Conservation (phyloP, 305 asterid species). For the Fraxinus platypoda region DNA sequence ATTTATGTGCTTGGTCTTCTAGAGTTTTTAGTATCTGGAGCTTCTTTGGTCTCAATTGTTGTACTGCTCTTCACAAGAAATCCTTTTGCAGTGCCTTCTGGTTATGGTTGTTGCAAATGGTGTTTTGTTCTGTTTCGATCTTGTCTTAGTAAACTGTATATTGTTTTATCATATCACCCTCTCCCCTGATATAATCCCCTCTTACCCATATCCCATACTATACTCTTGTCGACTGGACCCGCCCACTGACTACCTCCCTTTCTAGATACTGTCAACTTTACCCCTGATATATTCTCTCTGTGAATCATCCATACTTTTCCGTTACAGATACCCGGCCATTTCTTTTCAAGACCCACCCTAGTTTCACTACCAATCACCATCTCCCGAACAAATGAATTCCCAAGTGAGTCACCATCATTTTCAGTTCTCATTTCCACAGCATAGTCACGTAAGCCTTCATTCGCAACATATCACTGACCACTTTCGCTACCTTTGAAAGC, state of each 20-base stretch:
- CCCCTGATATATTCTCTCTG: not conserved
- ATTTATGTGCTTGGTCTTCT: not conserved
- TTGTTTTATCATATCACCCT: not conserved
- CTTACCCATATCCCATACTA: not conserved
- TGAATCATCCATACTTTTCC: not conserved
- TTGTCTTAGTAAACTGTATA: not conserved
- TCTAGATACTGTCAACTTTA: not conserved
- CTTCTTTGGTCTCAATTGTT: not conserved
- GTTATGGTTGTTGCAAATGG: conserved; percentile 3
- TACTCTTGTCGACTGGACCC: not conserved
- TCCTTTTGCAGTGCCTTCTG: not conserved
- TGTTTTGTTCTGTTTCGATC: not conserved
- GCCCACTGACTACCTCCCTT: not conserved
- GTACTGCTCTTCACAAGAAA: not conserved
- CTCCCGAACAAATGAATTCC: not conserved
- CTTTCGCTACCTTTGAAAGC: not conserved
- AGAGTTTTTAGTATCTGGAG: not conserved
- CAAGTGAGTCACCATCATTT: not conserved
- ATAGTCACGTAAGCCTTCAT: not conserved
- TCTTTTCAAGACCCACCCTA: not conserved
- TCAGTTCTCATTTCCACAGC: not conserved
- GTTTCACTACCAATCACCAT: not conserved
- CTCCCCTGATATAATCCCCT: not conserved
- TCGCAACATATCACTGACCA: not conserved
- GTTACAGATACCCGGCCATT: not conserved